Evolutionary conservation across 495 filamentous ascomycete genomes (phyloP).

Genomic region (Aeminium ludgeri): DNA sequence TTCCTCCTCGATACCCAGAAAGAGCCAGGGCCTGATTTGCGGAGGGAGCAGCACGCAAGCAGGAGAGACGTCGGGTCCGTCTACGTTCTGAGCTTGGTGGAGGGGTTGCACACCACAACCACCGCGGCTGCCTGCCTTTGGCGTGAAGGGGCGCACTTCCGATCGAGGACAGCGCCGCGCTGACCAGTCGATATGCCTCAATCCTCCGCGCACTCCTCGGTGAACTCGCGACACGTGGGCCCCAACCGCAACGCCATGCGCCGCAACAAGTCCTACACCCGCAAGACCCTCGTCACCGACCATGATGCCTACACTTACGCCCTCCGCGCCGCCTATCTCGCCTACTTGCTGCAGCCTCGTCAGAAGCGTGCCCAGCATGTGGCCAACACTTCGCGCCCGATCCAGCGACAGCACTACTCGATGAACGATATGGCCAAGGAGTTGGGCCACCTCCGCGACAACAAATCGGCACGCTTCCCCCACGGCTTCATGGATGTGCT

Average conservation of each 20-base stretch:
- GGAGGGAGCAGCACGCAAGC: too few species aligned
- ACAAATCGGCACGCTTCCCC: conserved; percentile 61
- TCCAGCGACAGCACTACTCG: conserved; percentile 48
- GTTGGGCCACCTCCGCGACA: conserved; percentile 57
- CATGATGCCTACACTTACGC: conserved; percentile 80
- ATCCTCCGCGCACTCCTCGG: conserved; percentile 3
- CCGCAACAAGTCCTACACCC: conserved; percentile 34
- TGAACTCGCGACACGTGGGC: conserved; percentile 25
- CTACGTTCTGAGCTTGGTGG: too few species aligned
- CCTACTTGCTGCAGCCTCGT: conserved; percentile 84
- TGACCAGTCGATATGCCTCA: too few species aligned
- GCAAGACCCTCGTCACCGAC: conserved; percentile 32
- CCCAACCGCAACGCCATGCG: conserved; percentile 35
- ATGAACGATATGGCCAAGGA: conserved; percentile 57
- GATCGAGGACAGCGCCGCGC: too few species aligned
- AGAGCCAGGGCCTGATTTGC: too few species aligned
- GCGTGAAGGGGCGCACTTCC: too few species aligned
- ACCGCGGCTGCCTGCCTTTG: too few species aligned
- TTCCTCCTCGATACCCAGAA: too few species aligned
- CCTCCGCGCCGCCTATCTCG: conserved; percentile 77
- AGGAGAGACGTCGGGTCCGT: too few species aligned
- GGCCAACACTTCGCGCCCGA: conserved; percentile 36
- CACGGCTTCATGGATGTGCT: conserved; percentile 58
- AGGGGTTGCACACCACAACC: too few species aligned
- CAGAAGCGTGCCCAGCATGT: conserved; percentile 74